Conservation (phyloP, 805 yeast species). For the Cyberlindnera japonica region DNA sequence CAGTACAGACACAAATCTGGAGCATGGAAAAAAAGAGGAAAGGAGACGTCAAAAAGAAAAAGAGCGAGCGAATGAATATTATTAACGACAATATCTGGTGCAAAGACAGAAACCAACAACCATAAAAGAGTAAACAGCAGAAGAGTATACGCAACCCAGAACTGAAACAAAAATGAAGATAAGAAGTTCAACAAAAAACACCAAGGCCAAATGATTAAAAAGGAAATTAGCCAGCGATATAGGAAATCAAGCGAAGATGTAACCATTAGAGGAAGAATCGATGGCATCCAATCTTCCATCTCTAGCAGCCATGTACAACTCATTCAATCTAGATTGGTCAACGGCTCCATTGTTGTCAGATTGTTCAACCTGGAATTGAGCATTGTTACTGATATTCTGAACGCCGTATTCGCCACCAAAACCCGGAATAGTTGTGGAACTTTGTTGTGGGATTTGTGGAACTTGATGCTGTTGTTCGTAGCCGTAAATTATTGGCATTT, state of each 20-base stretch:
- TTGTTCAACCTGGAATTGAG: slow-evolving; percentile 29
- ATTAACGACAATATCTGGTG: not conserved
- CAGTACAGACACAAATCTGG: not conserved
- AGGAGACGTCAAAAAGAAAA: not conserved
- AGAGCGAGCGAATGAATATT: not conserved
- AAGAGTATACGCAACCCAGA: not conserved
- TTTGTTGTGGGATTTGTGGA: slow-evolving; percentile 8
- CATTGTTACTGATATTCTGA: slow-evolving; percentile 11
- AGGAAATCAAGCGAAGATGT: slow-evolving; percentile 13
- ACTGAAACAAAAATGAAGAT: not conserved
- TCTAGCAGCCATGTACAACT: slow-evolving; percentile 50
- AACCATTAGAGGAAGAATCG: slow-evolving; percentile 45
- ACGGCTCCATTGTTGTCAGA: slow-evolving; percentile 28
- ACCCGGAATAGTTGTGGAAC: slow-evolving; percentile 7
- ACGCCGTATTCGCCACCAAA: slow-evolving; percentile 20
- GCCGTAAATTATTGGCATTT: slow-evolving; percentile 25
- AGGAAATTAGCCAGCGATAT: not conserved
- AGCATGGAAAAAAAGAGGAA: not conserved
- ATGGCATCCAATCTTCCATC: slow-evolving; percentile 52
- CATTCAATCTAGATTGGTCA: slow-evolving; percentile 43
- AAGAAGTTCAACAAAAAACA: not conserved
- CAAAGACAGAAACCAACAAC: not conserved
- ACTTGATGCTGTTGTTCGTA: slow-evolving; percentile 11
- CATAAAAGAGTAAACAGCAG: not conserved
- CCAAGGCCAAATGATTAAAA: too few species aligned